Evolutionary conservation across 371 early-diverging fungal genomes (phyloP).

Genomic region (Rhizopus delemar): DNA sequence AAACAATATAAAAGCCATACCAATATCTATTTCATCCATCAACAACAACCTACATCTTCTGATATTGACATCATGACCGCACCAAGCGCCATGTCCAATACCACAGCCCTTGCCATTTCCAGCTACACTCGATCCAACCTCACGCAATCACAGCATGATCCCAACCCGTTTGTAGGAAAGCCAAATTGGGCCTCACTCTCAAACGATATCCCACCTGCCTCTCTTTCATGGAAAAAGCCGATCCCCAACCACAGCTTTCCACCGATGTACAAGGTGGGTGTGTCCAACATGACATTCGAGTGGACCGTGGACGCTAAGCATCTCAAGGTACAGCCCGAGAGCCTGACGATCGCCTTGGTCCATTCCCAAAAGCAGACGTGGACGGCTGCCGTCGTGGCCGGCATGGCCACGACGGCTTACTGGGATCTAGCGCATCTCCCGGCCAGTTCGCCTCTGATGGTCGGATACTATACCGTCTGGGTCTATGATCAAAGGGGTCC

Average conservation of each 20-base stretch:
- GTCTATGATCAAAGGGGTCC: constrained; percentile 53
- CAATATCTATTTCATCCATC: constrained; percentile 6
- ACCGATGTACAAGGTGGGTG: constrained; percentile 47
- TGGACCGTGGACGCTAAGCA: constrained; percentile 44
- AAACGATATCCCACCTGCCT: constrained; percentile 45
- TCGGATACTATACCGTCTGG: constrained; percentile 50
- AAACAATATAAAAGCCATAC: background rate
- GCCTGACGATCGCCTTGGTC: constrained; percentile 46
- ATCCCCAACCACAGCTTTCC: constrained; percentile 47
- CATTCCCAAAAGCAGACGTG: constrained; percentile 48
- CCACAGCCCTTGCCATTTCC: constrained; percentile 12
- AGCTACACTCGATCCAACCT: constrained; percentile 32
- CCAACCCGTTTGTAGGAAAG: constrained; percentile 42
- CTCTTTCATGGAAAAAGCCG: constrained; percentile 53
- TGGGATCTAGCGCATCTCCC: constrained; percentile 44
- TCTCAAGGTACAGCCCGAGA: constrained; percentile 44
- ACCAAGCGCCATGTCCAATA: constrained; percentile 15
- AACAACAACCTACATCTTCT: constrained; percentile 12
- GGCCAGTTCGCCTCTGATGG: constrained; percentile 40
- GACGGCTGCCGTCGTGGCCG: constrained; percentile 40
- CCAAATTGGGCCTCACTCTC: constrained; percentile 42
- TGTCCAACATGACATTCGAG: constrained; percentile 46
- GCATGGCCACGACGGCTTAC: constrained; percentile 44
- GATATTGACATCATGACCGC: constrained; percentile 16
- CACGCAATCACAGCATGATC: constrained; percentile 31